Conservation (phyloP, 1,284 basidiomycete species). For the Marasmius tenuissimus region DNA sequence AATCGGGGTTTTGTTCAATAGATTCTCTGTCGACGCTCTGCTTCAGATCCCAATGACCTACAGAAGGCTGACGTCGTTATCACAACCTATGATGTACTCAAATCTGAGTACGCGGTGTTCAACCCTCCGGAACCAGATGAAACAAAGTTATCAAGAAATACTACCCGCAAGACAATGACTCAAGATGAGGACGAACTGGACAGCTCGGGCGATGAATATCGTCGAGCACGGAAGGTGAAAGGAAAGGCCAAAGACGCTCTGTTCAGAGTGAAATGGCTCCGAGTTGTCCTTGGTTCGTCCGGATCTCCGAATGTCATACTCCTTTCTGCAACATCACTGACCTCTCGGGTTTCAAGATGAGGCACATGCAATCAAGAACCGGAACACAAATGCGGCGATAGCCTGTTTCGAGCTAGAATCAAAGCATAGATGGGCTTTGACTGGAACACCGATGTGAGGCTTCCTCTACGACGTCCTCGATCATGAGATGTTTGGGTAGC, state of each 20-base stretch:
- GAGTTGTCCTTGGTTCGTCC: constrained; percentile 77
- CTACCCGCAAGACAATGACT: constrained; percentile 25
- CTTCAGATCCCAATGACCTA: constrained; percentile 59
- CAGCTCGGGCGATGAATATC: constrained; percentile 37
- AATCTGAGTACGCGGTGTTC: constrained; percentile 68
- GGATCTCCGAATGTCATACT: not conserved
- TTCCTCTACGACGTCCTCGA: not conserved
- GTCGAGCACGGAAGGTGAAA: constrained; percentile 32
- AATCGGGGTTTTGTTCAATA: not conserved
- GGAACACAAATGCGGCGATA: constrained; percentile 77
- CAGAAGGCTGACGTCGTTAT: constrained; percentile 74
- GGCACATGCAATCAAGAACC: constrained; percentile 97
- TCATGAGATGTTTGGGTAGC: not conserved
- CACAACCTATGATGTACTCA: constrained; percentile 81
- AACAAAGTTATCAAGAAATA: constrained; percentile 35
- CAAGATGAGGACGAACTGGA: constrained; percentile 32
- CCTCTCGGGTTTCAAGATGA: constrained; percentile 62
- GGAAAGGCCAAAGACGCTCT: constrained; percentile 60
- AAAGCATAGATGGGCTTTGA: constrained; percentile 88
- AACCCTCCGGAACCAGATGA: constrained; percentile 50
- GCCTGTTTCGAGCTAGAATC: constrained; percentile 80
- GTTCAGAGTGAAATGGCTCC: constrained; percentile 82
- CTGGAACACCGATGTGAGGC: constrained; percentile 84
- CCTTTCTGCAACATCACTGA: constrained; percentile 1
- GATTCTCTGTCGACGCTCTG: not conserved